Percentiles rank a stretch among this genome's conserved stretches.
Evolutionary conservation across 2,329 filamentous ascomycete genomes (phyloP).

Genomic region (Diaporthe australafricana): DNA sequence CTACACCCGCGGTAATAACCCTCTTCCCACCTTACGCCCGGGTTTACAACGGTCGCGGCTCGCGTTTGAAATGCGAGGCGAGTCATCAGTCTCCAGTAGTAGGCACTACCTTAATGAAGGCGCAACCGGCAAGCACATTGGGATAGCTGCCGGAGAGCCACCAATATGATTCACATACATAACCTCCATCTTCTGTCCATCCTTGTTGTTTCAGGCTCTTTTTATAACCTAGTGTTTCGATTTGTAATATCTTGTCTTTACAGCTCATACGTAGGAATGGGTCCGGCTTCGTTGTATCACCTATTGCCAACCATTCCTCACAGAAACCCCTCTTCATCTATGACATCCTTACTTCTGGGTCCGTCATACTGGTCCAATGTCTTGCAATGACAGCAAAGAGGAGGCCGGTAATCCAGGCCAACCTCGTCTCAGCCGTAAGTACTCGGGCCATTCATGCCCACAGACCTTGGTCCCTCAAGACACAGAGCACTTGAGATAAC

Average conservation of each 20-base stretch:
- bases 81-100: constrained; percentile 13
- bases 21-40: constrained; percentile 25
- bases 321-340: not conserved
- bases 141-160: constrained; percentile 8
- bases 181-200: not conserved
- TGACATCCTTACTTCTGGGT: not conserved
- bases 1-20: constrained; percentile 31
- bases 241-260: not conserved
- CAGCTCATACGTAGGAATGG: not conserved
- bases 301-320: not conserved
- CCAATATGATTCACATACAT: not conserved
- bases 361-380: not conserved
- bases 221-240: not conserved
- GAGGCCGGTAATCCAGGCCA: not conserved
- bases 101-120: constrained; percentile 1
- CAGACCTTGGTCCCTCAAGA: too few relatives aligned
- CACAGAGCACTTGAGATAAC: not conserved
- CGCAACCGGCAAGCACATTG: constrained; percentile 20
- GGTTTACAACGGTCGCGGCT: constrained; percentile 4
- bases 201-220: not conserved
- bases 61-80: constrained; percentile 5
- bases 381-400: not conserved
- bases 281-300: not conserved
- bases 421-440: constrained; percentile 31
- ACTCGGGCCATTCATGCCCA: not conserved